A percentile compares a stretch with the other conserved stretches of the same genome.
Evolutionary conservation across 495 filamentous ascomycete genomes (phyloP).

Genomic region (Filosporella fistucella): DNA sequence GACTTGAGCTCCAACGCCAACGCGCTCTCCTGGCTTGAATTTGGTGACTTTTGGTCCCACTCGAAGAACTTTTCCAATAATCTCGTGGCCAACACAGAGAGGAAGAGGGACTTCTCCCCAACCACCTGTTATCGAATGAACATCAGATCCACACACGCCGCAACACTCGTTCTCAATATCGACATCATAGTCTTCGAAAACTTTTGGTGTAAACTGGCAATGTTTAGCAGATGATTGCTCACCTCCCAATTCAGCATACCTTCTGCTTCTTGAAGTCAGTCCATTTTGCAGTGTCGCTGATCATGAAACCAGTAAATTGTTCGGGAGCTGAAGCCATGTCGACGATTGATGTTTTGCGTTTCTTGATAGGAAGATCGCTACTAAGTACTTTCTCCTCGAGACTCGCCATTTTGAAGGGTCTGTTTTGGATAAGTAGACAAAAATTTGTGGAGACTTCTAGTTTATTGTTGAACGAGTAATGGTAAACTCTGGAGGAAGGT

Average conservation of each 20-base stretch:
- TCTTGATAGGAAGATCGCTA: too few relatives aligned
- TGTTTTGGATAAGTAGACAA: background rate
- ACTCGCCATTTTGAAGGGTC: background rate
- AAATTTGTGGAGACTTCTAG: too few relatives aligned
- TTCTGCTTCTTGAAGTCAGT: conserved; percentile 60
- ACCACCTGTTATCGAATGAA: conserved; percentile 72
- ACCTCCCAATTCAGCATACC: conserved; percentile 40
- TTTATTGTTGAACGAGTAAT: too few relatives aligned
- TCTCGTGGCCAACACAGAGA: conserved; percentile 71
- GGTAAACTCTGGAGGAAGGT: too few relatives aligned
- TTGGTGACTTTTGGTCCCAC: conserved; percentile 63
- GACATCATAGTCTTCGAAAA: conserved; percentile 69
- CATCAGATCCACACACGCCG: conserved; percentile 68
- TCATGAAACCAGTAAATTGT: conserved; percentile 70
- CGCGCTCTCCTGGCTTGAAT: conserved; percentile 70
- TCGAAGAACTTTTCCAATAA: conserved; percentile 66
- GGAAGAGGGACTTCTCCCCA: conserved; percentile 68
- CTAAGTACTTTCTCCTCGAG: too few relatives aligned
- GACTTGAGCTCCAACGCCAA: conserved; percentile 76
- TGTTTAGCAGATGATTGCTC: background rate
- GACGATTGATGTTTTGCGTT: conserved; percentile 18
- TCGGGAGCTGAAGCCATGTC: conserved; percentile 44
- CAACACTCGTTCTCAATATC: conserved; percentile 71
- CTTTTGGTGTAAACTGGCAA: conserved; percentile 68
- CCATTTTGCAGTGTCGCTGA: conserved; percentile 55